These are phyloP conservation scores for Papiliotrema terrestris DNA, from an alignment of 1,284 basidiomycete genomes.

Conservation along the genomic window DNA sequence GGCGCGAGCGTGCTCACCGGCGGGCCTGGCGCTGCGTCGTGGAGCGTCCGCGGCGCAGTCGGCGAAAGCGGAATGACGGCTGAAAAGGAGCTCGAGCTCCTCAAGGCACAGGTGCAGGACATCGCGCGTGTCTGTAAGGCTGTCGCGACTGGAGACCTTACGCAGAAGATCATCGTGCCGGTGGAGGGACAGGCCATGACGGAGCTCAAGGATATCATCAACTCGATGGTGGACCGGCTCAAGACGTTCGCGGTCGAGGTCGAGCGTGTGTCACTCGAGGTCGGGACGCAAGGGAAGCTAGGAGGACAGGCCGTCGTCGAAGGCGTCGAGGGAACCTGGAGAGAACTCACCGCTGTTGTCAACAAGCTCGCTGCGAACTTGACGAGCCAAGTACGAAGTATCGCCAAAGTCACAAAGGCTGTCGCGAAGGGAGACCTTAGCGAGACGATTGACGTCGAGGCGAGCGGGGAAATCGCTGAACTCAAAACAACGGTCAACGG, in stretches of 20 bases:
- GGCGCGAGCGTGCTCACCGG: conserved; percentile 23
- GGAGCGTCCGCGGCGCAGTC: conserved; percentile 15
- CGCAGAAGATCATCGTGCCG: conserved; percentile 92
- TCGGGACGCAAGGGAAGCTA: conserved; percentile 88
- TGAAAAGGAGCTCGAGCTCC: conserved; percentile 67
- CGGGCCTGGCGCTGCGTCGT: conserved; percentile 21
- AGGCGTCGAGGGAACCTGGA: conserved; percentile 92
- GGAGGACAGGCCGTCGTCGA: conserved; percentile 89
- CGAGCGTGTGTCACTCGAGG: conserved; percentile 67
- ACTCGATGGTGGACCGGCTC: conserved; percentile 75
- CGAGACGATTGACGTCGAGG: conserved; percentile 95
- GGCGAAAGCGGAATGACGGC: conserved; percentile 45
- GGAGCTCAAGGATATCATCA: conserved; percentile 96
- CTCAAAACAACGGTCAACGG: conserved; percentile 97
- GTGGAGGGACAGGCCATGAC: conserved; percentile 97
- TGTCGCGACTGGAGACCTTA: conserved; percentile 88
- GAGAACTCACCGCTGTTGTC: conserved; percentile 81
- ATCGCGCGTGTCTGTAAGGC: conserved; percentile 92
- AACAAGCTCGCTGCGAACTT: conserved; percentile 92
- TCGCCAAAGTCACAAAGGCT: conserved; percentile 95
- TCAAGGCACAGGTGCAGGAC: conserved; percentile 87
- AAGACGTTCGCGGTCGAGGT: conserved; percentile 55
- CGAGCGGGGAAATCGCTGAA: conserved; percentile 93
- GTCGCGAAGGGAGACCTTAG: conserved; percentile 93
- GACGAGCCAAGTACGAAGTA: conserved; percentile 90